Evolutionary conservation across 2,329 filamentous ascomycete genomes (phyloP).

Genomic region (Hymenoscyphus fructigenus): DNA sequence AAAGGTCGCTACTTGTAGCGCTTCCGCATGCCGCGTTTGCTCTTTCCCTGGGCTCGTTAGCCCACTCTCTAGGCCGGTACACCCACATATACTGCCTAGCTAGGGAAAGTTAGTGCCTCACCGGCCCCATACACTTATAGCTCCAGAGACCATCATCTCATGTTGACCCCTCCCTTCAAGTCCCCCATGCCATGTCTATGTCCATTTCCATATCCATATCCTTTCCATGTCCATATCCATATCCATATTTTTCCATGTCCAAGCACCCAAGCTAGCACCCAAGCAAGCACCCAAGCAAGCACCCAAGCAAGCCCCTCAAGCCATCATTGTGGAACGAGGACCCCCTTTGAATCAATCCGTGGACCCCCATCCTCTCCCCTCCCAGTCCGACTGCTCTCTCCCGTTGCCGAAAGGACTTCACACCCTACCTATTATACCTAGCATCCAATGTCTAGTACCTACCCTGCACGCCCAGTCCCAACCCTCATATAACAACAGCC

Average conservation of each 20-base stretch:
- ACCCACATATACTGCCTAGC: too few species aligned
- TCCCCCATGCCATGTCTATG: too few species aligned
- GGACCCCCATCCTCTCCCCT: background rate
- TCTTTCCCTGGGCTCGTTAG: too few species aligned
- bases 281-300: background rate
- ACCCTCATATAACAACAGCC: background rate
- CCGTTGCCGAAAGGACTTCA: background rate
- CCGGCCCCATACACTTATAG: background rate
- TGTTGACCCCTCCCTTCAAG: background rate
- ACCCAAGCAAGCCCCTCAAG: background rate
- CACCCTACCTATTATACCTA: background rate
- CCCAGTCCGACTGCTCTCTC: background rate
- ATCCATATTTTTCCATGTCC: background rate
- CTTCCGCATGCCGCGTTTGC: too few species aligned
- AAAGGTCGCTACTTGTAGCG: too few species aligned
- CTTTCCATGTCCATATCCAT: background rate
- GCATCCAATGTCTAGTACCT: background rate
- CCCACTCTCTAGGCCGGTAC: too few species aligned
- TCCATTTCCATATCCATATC: too few species aligned
- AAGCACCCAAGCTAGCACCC: too few species aligned
- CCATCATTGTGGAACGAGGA: slow-evolving; percentile 2
- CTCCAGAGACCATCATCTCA: too few species aligned
- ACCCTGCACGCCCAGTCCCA: background rate
- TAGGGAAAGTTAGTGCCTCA: background rate
- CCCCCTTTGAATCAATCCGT: background rate